Evolutionary conservation across 2,329 filamentous ascomycete genomes (phyloP).

Genomic region (Waltergamsia citrina): DNA sequence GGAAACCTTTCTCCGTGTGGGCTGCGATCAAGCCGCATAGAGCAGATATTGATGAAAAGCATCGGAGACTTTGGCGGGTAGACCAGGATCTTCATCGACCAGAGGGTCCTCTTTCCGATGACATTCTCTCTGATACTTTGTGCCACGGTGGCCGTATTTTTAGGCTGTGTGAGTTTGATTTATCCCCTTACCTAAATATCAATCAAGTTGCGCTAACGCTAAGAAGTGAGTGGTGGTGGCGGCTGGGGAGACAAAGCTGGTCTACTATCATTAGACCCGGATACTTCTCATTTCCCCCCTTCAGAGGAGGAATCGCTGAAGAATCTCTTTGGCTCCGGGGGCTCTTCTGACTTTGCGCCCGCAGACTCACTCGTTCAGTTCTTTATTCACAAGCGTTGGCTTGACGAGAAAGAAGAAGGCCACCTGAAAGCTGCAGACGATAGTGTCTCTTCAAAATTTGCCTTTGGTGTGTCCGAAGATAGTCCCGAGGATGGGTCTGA

Average conservation of each 20-base stretch:
- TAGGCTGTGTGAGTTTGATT: conserved; percentile 27
- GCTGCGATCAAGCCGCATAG: conserved; percentile 60
- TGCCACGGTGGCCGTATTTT: conserved; percentile 35
- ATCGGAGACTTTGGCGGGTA: conserved; percentile 2
- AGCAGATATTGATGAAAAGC: no score
- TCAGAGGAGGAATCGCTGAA: conserved; percentile 42
- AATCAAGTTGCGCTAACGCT: conserved; percentile 12
- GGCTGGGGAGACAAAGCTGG: conserved; percentile 79
- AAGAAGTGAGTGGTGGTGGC: conserved; percentile 64
- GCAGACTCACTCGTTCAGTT: conserved; percentile 60
- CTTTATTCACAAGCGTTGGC: conserved; percentile 28
- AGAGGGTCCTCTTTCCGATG: no score
- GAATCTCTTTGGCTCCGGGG: conserved; percentile 36
- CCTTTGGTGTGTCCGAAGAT: conserved; percentile 21
- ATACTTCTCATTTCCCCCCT: conserved; percentile 38
- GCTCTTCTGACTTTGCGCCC: conserved; percentile 40
- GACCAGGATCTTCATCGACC: no score
- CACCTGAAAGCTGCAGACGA: background rate
- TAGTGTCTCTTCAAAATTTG: conserved; percentile 9
- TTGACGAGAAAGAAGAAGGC: background rate
- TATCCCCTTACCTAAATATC: conserved; percentile 14
- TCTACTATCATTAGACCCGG: conserved; percentile 67
- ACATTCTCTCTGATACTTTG: no score
- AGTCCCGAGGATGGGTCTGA: background rate
- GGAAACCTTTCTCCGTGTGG: conserved; percentile 54